A percentile compares a stretch with the other conserved stretches of the same genome.
These are phyloP conservation scores for Gaertneriomyces sp. DNA, from an alignment of 192 early-diverging fungal species.

Conservation along the genomic window DNA sequence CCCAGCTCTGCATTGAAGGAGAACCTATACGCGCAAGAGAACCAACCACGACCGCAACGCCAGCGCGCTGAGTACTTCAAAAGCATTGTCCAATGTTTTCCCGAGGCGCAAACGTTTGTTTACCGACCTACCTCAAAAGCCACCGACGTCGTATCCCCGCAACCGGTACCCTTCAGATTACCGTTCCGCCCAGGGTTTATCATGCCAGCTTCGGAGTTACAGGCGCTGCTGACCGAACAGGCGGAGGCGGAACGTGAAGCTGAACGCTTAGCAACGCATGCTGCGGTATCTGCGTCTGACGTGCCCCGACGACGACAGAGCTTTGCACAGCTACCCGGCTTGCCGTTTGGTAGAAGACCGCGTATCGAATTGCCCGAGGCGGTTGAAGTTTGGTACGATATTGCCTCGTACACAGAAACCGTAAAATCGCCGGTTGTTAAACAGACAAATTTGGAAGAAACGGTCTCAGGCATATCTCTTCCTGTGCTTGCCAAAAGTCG, in stretches of 20 bases:
- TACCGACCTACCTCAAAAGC: background rate
- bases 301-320: background rate
- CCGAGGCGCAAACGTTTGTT: background rate
- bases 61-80: background rate
- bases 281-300: background rate
- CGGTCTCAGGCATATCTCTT: no score
- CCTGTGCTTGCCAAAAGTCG: no score
- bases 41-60: background rate
- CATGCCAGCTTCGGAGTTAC: slow-evolving; percentile 3
- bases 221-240: slow-evolving; percentile 6
- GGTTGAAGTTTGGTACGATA: slow-evolving; percentile 22
- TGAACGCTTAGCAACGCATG: background rate
- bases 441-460: no score
- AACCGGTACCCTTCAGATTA: background rate
- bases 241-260: slow-evolving; percentile 5
- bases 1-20: background rate
- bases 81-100: slow-evolving; percentile 9
- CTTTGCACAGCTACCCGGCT: background rate
- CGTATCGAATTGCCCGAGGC: slow-evolving; percentile 8
- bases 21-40: background rate
- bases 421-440: no score
- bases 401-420: slow-evolving; percentile 4
- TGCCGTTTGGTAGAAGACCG: background rate
- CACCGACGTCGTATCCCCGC: background rate
- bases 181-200: slow-evolving; percentile 6